Evolutionary conservation across 306 rosid species (phyloP), one percentile per base, ranked within the genome.

Genomic region (Rosa multiflora): DNA sequence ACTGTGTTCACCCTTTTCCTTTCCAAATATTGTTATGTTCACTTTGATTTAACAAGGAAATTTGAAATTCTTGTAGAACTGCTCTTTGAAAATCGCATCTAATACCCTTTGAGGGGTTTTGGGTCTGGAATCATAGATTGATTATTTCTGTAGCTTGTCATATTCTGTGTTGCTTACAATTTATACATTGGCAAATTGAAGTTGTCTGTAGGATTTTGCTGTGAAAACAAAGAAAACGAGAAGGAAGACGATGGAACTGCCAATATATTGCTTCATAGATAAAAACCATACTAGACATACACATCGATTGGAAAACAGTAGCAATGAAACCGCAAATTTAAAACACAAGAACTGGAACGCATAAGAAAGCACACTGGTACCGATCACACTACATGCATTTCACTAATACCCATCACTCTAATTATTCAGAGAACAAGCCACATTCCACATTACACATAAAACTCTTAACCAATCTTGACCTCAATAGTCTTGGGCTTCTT

Each of bases 401-500:
- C 72, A 42, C 52, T 43, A 32, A n/a, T 59, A 78, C 12, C 10
- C 51, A 68, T 43, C 13, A 48, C 37, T 44, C 9, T 6, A 40
- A 43, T 6, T 12, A 76, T 5, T 20, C 46, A 13, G 29, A 51
- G 15, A 26, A 9, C 29, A 13, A 18, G 17, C 35, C 37, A 59
- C 37, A 12, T 29, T 13, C 44, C 37, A 59, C 37, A 12, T 29
- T 13, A 0, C 4, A 7, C 43, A 5, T 6, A 13, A 5, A n/a
- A 6, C 4, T 29, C 44, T 79, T 79, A 94, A 48, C 82, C 96
- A 49, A 96, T 46, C 87, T 89, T 90, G 23, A 96, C 97, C 88
- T 96, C 88, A 7, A 93, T 83, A 5, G 89, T 86, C 88, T 88
- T 94, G 8, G 97, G 90, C 83, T 94, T 92, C 89, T 94, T 94